Evolutionary conservation across 208 protist species (phyloP), one percentile per base, ranked within the genome.

Genomic region (Herpetomonas muscarum): DNA sequence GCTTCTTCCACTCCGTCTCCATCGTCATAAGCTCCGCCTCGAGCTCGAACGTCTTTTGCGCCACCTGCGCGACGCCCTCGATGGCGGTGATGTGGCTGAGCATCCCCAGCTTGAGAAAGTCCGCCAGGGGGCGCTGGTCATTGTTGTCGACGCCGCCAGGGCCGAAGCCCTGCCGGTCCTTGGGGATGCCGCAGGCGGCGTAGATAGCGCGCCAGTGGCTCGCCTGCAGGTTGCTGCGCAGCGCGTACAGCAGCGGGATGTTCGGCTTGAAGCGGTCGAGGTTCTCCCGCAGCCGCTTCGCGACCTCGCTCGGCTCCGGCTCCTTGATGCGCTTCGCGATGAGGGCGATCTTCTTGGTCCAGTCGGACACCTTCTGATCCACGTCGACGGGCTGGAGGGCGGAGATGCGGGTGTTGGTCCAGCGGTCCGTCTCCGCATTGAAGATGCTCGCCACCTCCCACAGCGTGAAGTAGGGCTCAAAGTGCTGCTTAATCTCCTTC

Each of bases 161-260:
- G 25, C 83, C 83, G 39, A 88, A 81, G 36, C 76, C 79, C 53
- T 94, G 84, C 67, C 91, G 89, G 62, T 95, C 88, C 29, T 81
- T 78, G 4, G 85, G 74, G 26, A 93, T 67, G 39, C 93, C 93
- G 51, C 92, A 90, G 25, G 67, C 61, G 48, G 94, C 75, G 53
- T 84, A 91, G 61, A 98, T 96, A 50, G 81, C 64, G 19, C 83
- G 75, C 97, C 95, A 98, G 71, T 98, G 97, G n/a, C 72, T 78
- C 10, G 90, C 84, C 61, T 96, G 83, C 29, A 99, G 64, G 58
- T 97, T 96, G 58, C 90, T 96, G 51, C 92, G 85, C 36, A 98
- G 73, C 2, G 90, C 84, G 55, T 93, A 83, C 17, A 98, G 78
- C 0, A 98, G 78, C 4, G 97, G 96, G 44, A 98, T 78, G 69